Conservation (phyloP, 192 early-diverging fungal species). For the Entophlyctis luteolus region DNA sequence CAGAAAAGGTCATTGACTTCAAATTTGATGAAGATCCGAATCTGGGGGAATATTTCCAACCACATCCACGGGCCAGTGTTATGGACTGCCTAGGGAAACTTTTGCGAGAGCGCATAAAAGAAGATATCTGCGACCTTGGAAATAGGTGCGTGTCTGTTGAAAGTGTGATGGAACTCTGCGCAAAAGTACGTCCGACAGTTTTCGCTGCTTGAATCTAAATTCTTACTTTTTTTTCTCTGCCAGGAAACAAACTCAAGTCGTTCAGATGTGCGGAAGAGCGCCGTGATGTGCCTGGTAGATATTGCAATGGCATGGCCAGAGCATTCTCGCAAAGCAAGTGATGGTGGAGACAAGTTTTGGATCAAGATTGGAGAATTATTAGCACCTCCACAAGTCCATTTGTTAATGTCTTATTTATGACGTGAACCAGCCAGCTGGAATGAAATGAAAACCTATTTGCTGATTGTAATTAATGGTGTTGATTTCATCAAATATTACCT, state of each 20-base stretch:
- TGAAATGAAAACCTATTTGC: no score
- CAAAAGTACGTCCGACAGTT: neutral
- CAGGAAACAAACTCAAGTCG: slow-evolving; percentile 7
- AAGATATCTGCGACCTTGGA: neutral
- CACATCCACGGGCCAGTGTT: neutral
- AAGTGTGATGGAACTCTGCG: neutral
- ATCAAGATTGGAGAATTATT: slow-evolving; percentile 1
- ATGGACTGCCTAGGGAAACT: slow-evolving; percentile 2
- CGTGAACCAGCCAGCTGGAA: neutral
- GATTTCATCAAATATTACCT: no score
- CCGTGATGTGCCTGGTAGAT: slow-evolving; percentile 16
- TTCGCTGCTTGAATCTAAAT: neutral
- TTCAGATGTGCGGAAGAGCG: neutral
- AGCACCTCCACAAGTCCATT: slow-evolving; percentile 11
- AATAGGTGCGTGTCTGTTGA: neutral
- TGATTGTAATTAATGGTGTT: no score
- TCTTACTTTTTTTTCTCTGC: neutral
- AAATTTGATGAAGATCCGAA: neutral
- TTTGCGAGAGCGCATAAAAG: neutral
- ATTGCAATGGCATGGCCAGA: neutral
- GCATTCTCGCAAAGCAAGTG: no score
- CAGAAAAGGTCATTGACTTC: no score
- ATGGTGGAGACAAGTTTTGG: slow-evolving; percentile 18
- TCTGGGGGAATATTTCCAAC: slow-evolving; percentile 10
- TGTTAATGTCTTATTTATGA: slow-evolving; percentile 1